These are phyloP conservation scores for Candida stauntonica DNA, from an alignment of 805 yeast genomes.

Conservation along the genomic window DNA sequence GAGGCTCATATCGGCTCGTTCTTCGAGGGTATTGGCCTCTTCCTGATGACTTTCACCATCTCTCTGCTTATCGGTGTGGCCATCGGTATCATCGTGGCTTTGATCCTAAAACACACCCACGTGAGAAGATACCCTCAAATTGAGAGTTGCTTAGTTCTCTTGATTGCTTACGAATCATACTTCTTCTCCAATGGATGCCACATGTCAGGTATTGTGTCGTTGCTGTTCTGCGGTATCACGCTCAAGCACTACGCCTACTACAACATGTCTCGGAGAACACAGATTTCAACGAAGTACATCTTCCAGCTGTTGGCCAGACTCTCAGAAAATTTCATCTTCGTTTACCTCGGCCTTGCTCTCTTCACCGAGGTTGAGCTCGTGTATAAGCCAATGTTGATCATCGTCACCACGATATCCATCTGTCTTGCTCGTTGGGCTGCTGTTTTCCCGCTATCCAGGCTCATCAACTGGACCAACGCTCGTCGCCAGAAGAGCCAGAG, in stretches of 20 bases:
- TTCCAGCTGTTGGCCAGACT: conserved; percentile 93
- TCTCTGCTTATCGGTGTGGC: conserved; percentile 86
- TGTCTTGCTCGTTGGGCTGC: conserved; percentile 97
- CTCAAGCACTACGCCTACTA: conserved; percentile 94
- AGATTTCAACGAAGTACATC: conserved; percentile 91
- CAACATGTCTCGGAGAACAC: conserved; percentile 96
- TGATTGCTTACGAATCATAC: conserved; percentile 93
- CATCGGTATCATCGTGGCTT: conserved; percentile 84
- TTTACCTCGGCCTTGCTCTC: conserved; percentile 87
- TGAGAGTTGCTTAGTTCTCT: conserved; percentile 86
- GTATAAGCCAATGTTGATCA: conserved; percentile 88
- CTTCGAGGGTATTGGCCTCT: conserved; percentile 91
- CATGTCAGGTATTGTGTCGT: conserved; percentile 97
- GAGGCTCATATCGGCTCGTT: conserved; percentile 68
- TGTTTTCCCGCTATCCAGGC: conserved; percentile 85
- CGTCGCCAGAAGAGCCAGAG: conserved; percentile 48
- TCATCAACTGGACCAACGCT: conserved; percentile 75
- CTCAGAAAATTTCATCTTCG: conserved; percentile 94
- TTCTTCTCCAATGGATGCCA: conserved; percentile 98
- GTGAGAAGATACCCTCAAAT: conserved; percentile 94
- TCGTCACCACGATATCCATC: conserved; percentile 83
- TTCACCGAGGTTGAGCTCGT: conserved; percentile 96
- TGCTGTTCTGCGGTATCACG: conserved; percentile 94
- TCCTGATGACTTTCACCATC: conserved; percentile 88
- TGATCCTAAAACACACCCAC: conserved; percentile 86